phyloP scores from a whole-genome alignment of 2,329 filamentous ascomycete genomes.

The Nectriaceae sp. region DNA sequence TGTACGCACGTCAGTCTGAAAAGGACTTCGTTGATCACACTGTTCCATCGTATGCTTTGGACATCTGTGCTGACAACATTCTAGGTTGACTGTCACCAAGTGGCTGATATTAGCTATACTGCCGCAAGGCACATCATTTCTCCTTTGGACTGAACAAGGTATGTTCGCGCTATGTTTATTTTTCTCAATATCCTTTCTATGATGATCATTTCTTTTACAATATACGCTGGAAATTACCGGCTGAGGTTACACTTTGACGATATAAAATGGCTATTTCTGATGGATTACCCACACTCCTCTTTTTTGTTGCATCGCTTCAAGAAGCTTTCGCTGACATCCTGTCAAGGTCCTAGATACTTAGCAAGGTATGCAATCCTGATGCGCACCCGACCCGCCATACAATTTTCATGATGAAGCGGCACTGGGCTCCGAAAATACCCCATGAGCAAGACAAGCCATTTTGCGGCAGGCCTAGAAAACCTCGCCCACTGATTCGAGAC shows the following conservation, averaged over 20 bases:
- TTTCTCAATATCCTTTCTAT: constrained; percentile 14
- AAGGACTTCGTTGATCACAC: constrained; percentile 15
- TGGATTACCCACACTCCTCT: constrained; percentile 29
- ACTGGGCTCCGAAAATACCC: constrained; percentile 86
- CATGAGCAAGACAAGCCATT: constrained; percentile 83
- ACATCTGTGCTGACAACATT: constrained; percentile 28
- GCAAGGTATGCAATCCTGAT: constrained; percentile 36
- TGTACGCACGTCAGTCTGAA: constrained; percentile 92
- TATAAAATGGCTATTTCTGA: constrained; percentile 88
- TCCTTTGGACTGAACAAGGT: constrained; percentile 30
- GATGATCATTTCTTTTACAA: constrained; percentile 68
- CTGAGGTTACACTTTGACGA: constrained; percentile 78
- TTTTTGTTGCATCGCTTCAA: constrained; percentile 8
- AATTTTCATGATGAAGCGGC: constrained; percentile 78
- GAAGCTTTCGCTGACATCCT: constrained; percentile 34
- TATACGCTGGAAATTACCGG: constrained; percentile 94
- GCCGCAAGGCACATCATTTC: constrained; percentile 1
- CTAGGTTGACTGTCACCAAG: constrained; percentile 27
- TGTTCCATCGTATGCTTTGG: constrained; percentile 12
- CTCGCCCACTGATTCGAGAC: constrained; percentile 83
- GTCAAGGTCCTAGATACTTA: constrained; percentile 18
- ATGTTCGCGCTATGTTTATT: constrained; percentile 26
- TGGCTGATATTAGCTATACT: constrained; percentile 29
- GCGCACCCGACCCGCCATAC: constrained; percentile 17
- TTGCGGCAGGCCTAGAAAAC: constrained; percentile 99